phyloP scores from a whole-genome alignment of 176 grass and related monocot genomes.

The Lolium rigidum region DNA sequence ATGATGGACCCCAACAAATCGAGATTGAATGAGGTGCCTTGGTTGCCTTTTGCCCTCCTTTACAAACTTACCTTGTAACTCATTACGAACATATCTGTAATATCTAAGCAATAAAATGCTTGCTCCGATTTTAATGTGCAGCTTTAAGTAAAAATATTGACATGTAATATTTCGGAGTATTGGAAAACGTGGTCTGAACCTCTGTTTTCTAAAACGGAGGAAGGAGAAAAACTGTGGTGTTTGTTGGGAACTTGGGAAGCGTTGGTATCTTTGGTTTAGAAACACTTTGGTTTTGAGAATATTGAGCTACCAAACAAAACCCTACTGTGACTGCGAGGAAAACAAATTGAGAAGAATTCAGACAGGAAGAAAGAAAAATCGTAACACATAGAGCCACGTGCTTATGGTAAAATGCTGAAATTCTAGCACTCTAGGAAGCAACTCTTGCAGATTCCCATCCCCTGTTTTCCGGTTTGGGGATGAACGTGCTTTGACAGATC shows the following conservation, averaged over 20 bases:
- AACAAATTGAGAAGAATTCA: not conserved
- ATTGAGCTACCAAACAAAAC: no score
- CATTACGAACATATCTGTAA: conserved; percentile 43
- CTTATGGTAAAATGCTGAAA: not conserved
- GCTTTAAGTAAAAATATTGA: conserved; percentile 22
- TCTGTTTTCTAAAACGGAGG: no score
- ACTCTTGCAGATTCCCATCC: no score
- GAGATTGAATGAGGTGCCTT: conserved; percentile 83
- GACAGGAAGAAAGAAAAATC: not conserved
- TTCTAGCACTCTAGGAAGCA: not conserved
- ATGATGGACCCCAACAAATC: conserved; percentile 77
- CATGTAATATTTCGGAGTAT: not conserved
- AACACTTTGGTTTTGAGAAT: no score
- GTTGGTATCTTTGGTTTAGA: no score
- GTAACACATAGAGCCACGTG: not conserved
- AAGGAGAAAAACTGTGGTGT: no score
- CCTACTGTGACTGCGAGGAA: no score
- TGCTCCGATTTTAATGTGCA: conserved; percentile 12
- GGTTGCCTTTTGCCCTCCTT: conserved; percentile 4
- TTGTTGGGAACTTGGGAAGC: no score
- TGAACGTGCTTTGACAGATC: not conserved
- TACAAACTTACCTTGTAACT: conserved; percentile 32
- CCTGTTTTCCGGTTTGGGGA: not conserved
- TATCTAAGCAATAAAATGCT: conserved; percentile 6
- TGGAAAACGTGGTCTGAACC: no score